Evolutionary conservation across 2,329 filamentous ascomycete species (phyloP), one percentile per base, ranked within the genome.

Genomic region (Apiospora koreana): DNA sequence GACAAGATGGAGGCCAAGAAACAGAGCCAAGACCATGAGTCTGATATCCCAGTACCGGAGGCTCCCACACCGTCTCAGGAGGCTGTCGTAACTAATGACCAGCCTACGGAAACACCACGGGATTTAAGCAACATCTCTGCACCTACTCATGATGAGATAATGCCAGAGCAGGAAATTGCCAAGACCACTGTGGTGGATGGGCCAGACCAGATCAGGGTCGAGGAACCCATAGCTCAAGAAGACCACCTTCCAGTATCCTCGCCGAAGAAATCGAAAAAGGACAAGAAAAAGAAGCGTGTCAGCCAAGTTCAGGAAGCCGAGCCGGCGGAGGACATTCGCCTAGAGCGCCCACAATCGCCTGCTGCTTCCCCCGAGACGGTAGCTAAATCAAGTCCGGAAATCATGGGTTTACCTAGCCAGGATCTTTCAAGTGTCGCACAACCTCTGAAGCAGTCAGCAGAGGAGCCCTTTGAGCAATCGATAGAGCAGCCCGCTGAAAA

Each of bases 251-350:
- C 43, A 46, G 43, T 43, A 2, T n/a, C 28, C 18, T 58, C 50
- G 21, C 28, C 50, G 28, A 35, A 38, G 71, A 81, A 74, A 66
- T 74, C 74, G n/a, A 82, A 82, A 73, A 82, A 82, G 69, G 75
- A 78, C 69, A 81, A 80, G 75, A 81, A 81, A 79, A 82, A 80
- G 79, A 76, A 21, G 28, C 28, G 9, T 21, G 21, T 7, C 4
- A 58, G 28, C 50, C 43, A 46, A 46, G 43, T n/a, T n/a, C 43
- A 46, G 21, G 43, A 46, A 46, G 43, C 43, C 16, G 43, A 46
- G 21, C 43, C 43, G 43, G 21, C 21, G 16, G 43, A n/a, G 1
- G 54, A 38, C 7, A 5, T 14, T n/a, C 31, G 18, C 21, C 21
- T 31, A 7, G 72, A 74, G 42, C 41, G 64, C 25, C 38, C 64